Evolutionary conservation across 108 stramenopile species (phyloP).

Genomic region (Cyclotella atomus): DNA sequence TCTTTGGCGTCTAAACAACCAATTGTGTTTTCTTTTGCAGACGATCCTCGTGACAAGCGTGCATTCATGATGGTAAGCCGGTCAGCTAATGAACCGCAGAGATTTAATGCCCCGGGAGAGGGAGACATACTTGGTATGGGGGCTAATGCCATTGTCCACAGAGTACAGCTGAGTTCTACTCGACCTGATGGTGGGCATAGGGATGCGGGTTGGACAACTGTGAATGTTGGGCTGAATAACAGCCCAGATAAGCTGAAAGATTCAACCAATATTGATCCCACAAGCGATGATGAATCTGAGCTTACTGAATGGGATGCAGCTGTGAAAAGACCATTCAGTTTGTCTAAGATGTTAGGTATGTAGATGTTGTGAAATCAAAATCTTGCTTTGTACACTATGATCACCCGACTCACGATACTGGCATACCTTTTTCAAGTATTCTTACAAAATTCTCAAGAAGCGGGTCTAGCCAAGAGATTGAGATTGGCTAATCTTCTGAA

Average conservation of each 20-base stretch:
- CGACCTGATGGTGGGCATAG: constrained; percentile 42
- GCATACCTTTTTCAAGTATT: constrained; percentile 47
- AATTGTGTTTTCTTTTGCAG: constrained; percentile 67
- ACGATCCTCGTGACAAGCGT: constrained; percentile 67
- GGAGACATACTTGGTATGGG: constrained; percentile 82
- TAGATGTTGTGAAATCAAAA: neutral
- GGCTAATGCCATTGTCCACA: constrained; percentile 77
- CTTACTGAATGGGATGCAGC: constrained; percentile 70
- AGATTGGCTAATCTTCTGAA: constrained; percentile 68
- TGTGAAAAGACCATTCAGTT: constrained; percentile 72
- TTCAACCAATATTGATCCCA: too few species aligned
- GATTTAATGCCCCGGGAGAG: constrained; percentile 72
- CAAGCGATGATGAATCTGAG: too few species aligned
- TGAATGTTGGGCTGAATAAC: constrained; percentile 51
- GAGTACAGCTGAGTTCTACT: constrained; percentile 56
- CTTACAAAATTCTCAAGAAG: constrained; percentile 64
- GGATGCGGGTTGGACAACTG: constrained; percentile 50
- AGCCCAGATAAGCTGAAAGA: neutral
- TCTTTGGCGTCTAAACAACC: constrained; percentile 65
- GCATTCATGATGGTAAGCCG: constrained; percentile 78
- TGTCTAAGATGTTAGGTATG: constrained; percentile 60
- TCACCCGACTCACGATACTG: too few species aligned
- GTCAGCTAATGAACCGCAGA: constrained; percentile 59
- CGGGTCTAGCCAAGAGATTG: constrained; percentile 73
- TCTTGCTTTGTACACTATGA: neutral